A percentile compares a stretch with the other conserved stretches of the same genome.
Conservation (phyloP, 139 green algal genomes). For the Desmodesmus armatus region DNA sequence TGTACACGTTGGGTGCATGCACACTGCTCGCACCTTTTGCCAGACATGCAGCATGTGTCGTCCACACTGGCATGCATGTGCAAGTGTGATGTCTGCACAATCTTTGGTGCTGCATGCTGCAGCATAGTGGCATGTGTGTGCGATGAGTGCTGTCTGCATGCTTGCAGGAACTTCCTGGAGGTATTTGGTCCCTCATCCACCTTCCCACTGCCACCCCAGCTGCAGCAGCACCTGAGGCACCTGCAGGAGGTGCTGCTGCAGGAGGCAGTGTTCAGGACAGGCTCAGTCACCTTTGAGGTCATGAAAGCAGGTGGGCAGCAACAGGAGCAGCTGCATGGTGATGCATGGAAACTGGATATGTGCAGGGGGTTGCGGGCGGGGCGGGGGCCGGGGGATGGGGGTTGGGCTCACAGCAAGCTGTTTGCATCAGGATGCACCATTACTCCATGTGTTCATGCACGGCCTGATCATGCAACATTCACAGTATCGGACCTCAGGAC, state of each 20-base stretch:
- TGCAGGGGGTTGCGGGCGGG: background rate
- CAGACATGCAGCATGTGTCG: background rate
- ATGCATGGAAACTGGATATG: background rate
- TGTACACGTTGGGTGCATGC: background rate
- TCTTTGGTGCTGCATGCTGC: background rate
- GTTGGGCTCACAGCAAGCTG: background rate
- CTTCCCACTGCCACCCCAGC: background rate
- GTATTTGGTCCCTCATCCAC: background rate
- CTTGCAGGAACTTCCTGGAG: conserved; percentile 3
- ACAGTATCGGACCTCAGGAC: no score
- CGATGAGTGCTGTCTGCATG: background rate
- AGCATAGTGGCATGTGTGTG: background rate
- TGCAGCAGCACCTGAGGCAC: conserved; percentile 5
- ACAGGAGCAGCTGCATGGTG: background rate
- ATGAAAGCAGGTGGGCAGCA: background rate
- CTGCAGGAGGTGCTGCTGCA: conserved; percentile 14
- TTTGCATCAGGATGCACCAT: background rate
- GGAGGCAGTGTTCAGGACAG: background rate
- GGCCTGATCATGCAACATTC: no score
- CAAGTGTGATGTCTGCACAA: background rate
- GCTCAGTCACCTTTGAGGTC: background rate
- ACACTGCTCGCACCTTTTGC: background rate
- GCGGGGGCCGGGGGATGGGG: background rate
- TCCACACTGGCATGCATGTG: conserved; percentile 1
- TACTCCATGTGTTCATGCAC: background rate